Conservation (phyloP, 2,329 filamentous ascomycete genomes). For the Mariannaea elegans region DNA sequence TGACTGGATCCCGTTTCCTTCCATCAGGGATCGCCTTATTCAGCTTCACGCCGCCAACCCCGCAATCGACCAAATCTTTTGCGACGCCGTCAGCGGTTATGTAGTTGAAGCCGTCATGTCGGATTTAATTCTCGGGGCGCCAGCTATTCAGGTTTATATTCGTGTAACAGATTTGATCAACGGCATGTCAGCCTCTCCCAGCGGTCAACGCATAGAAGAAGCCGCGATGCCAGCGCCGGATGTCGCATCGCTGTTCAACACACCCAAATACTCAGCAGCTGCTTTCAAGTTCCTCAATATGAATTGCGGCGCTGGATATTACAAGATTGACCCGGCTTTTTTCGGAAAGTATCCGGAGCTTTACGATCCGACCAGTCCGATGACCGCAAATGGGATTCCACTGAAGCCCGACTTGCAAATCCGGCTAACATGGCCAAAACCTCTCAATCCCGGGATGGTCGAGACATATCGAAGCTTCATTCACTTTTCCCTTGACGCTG, state of each 20-base stretch:
- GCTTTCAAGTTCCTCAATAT: slow-evolving; percentile 43
- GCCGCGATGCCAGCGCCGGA: slow-evolving; percentile 38
- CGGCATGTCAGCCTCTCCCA: slow-evolving; percentile 30
- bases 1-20: slow-evolving; percentile 43
- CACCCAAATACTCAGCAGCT: slow-evolving; percentile 33
- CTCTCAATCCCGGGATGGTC: slow-evolving; percentile 39
- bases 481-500: slow-evolving; percentile 43
- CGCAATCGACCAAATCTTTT: slow-evolving; percentile 44
- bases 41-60: slow-evolving; percentile 44
- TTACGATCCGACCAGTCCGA: slow-evolving; percentile 36
- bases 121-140: slow-evolving; percentile 37
- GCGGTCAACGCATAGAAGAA: not conserved
- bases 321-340: slow-evolving; percentile 46
- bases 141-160: slow-evolving; percentile 39
- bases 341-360: slow-evolving; percentile 45
- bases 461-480: slow-evolving; percentile 46
- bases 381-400: slow-evolving; percentile 42
- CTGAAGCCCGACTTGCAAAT: slow-evolving; percentile 41
- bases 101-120: slow-evolving; percentile 44
- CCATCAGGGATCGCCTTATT: slow-evolving; percentile 41
- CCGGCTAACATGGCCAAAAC: slow-evolving; percentile 42
- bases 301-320: slow-evolving; percentile 43
- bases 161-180: slow-evolving; percentile 43
- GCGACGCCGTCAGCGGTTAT: slow-evolving; percentile 45
- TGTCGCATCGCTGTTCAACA: slow-evolving; percentile 34